phyloP scores from a whole-genome alignment of 257 asterid species.

The Nicotiana knightiana region DNA sequence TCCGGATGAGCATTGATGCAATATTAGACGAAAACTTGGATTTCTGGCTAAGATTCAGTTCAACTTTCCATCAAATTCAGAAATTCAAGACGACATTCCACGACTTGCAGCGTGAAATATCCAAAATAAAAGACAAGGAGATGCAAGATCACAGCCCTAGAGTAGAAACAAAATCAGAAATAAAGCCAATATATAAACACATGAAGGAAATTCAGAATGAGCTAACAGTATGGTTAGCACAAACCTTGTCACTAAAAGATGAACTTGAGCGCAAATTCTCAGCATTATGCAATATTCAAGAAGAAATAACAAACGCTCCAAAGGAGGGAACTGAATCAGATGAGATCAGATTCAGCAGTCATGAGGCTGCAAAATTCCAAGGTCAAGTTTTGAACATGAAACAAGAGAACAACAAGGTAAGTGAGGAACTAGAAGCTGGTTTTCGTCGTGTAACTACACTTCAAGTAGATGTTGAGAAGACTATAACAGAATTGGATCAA shows the following conservation, averaged over 20 bases:
- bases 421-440: conserved; percentile 65
- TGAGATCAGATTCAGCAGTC: conserved; percentile 53
- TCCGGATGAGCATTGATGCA: conserved; percentile 42
- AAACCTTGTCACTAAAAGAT: conserved; percentile 49
- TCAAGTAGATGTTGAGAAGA: conserved; percentile 53
- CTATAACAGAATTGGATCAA: conserved; percentile 43
- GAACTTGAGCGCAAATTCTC: conserved; percentile 56
- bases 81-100: conserved; percentile 44
- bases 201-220: conserved; percentile 73
- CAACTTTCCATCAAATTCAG: conserved; percentile 41
- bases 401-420: conserved; percentile 82
- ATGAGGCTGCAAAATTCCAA: conserved; percentile 86
- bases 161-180: conserved; percentile 47
- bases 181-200: conserved; percentile 73
- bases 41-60: conserved; percentile 65
- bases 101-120: conserved; percentile 39
- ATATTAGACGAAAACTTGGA: conserved; percentile 49
- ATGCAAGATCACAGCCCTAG: conserved; percentile 25
- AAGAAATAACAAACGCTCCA: conserved; percentile 52
- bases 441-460: conserved; percentile 43
- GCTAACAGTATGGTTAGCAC: conserved; percentile 65
- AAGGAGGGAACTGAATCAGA: conserved; percentile 59
- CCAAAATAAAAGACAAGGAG: conserved; percentile 26
- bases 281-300: conserved; percentile 72
- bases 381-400: conserved; percentile 88